Evolutionary conservation across 2,329 filamentous ascomycete genomes (phyloP).

Genomic region (Xylariaceae sp.): DNA sequence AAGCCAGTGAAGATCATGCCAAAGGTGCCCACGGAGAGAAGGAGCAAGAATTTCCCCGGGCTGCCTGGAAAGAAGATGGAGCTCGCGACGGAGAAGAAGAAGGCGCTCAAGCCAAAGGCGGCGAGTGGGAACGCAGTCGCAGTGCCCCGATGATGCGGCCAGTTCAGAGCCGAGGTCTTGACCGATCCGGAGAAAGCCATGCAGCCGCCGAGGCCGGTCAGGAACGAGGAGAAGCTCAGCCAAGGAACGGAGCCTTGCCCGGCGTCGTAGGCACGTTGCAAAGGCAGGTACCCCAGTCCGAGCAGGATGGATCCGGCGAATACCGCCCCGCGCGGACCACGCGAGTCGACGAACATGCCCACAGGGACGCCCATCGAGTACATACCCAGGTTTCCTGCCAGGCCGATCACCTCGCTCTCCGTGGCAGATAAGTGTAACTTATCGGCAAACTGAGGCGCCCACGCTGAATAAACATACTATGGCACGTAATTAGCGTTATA

Average conservation of each 20-base stretch:
- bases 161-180: conserved; percentile 84
- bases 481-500: conserved; percentile 7
- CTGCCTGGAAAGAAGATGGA: conserved; percentile 75
- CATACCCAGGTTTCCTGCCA: conserved; percentile 87
- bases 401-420: conserved; percentile 82
- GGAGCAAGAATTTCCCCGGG: conserved; percentile 72
- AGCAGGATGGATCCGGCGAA: conserved; percentile 69
- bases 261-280: conserved; percentile 70
- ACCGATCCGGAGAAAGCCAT: conserved; percentile 84
- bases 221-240: conserved; percentile 77
- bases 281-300: conserved; percentile 76
- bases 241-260: conserved; percentile 54
- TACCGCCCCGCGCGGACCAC: conserved; percentile 74
- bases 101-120: conserved; percentile 89
- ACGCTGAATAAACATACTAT: conserved; percentile 96
- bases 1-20: conserved; percentile 69
- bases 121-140: conserved; percentile 91
- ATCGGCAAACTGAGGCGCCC: conserved; percentile 92
- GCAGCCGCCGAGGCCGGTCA: conserved; percentile 85
- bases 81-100: conserved; percentile 86
- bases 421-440: conserved; percentile 84
- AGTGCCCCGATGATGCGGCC: conserved; percentile 84
- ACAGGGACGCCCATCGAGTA: conserved; percentile 86
- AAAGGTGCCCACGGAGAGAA: conserved; percentile 76
- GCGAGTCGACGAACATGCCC: conserved; percentile 78